Percentiles rank a stretch among this genome's conserved stretches.
Conservation (phyloP, 2,329 filamentous ascomycete genomes). For the Ilyonectria destructans region DNA sequence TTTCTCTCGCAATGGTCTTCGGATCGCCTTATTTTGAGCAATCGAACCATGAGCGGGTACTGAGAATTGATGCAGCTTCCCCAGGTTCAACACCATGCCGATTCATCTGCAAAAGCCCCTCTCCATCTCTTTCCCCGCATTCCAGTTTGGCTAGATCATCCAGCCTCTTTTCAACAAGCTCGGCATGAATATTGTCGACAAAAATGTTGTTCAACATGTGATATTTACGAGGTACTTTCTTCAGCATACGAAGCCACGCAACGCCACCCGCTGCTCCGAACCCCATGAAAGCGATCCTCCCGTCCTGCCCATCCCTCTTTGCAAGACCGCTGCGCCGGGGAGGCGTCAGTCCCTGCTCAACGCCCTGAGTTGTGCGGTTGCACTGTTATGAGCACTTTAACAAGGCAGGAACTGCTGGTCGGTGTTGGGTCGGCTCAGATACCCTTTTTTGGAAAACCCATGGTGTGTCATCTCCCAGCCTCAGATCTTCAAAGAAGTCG, state of each 20-base stretch:
- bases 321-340: not conserved
- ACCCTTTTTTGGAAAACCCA: slow-evolving; percentile 1
- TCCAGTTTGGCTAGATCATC: slow-evolving; percentile 14
- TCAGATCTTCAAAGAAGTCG: not conserved
- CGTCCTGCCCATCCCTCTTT: slow-evolving; percentile 2
- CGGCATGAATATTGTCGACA: slow-evolving; percentile 14
- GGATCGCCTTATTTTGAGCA: not conserved
- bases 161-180: slow-evolving; percentile 9
- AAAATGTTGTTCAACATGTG: slow-evolving; percentile 15
- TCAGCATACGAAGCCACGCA: not conserved
- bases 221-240: not conserved
- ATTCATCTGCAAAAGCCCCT: slow-evolving; percentile 1
- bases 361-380: not conserved
- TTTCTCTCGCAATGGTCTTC: not conserved
- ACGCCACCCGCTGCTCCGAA: slow-evolving; percentile 18
- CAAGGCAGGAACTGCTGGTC: not conserved
- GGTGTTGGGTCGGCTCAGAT: slow-evolving; percentile 3
- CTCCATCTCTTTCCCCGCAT: slow-evolving; percentile 28
- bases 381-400: not conserved
- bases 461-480: not conserved
- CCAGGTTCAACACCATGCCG: slow-evolving; percentile 14
- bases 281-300: slow-evolving; percentile 4
- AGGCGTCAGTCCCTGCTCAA: not conserved
- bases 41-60: not conserved
- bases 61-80: slow-evolving; percentile 1